Evolutionary conservation across 2,329 filamentous ascomycete species (phyloP), one percentile per base, ranked within the genome.

Genomic region (Sarocladium oryzae): DNA sequence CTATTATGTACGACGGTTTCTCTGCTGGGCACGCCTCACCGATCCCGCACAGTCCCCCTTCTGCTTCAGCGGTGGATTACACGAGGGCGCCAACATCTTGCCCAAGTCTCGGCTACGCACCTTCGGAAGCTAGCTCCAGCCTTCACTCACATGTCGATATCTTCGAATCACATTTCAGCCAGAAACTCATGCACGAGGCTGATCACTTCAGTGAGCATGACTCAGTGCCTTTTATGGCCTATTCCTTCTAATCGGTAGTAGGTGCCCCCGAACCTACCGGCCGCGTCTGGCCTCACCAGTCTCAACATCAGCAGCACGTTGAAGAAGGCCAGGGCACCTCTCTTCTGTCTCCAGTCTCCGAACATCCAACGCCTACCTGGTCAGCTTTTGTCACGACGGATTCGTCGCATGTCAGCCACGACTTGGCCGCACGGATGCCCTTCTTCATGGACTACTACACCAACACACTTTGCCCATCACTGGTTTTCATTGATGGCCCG

Each of bases 371-470:
- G 62, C 73, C 69, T 60, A 72, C 69, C 60, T 77, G 77, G 72
- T 74, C 73, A 8, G 63, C 66, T 56, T 4, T 33, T 13, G 16
- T 10, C 10, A 74, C 77, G 51, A 65, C 67, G 35, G 73, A 73
- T 36, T 60, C 69, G 46, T 63, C 73, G 56, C 78, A 76, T 63
- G 70, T 80, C 72, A 75, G 74, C 76, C 63, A 79, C 64, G 71
- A 86, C 66, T 71, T 88, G 60, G 83, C 88, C 54, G 82, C 85
- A 53, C 86, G 89, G 63, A 86, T 95, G 73, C 85, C 87, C 57
- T 95, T 87, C 68, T 85, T 96, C 63, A 86, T 96, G 73, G 87
- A 95, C 64, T 96, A 96, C 69, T 96, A 95, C 69, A 86, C 91
- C 63, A 90, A 89, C 66, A 88, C 89, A 62, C 91, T 97, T 71